These are phyloP conservation scores for Ensete glaucum DNA, from an alignment of 176 grass and related monocot species.

Conservation along the genomic window DNA sequence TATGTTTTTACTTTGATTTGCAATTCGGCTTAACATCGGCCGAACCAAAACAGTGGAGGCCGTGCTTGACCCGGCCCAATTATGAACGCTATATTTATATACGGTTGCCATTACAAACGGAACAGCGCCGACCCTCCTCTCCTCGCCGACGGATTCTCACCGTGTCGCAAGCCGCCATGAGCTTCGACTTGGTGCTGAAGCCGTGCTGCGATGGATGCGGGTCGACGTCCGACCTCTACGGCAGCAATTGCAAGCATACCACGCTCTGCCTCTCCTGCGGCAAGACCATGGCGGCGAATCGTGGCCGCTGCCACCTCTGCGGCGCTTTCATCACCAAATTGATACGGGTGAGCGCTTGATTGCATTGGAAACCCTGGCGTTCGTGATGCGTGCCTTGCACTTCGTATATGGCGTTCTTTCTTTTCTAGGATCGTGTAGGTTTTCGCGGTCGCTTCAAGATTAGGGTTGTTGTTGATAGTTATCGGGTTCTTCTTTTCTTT, in stretches of 20 bases:
- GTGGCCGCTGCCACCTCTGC: slow-evolving; percentile 41
- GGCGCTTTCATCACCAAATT: slow-evolving; percentile 46
- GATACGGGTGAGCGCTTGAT: slow-evolving; percentile 31
- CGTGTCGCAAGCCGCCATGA: neutral
- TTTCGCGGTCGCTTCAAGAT: too few relatives aligned
- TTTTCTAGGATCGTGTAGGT: too few relatives aligned
- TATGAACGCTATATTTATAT: too few relatives aligned
- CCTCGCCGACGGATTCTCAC: neutral
- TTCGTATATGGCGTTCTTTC: too few relatives aligned
- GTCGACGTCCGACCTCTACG: slow-evolving; percentile 40
- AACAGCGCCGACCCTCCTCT: neutral
- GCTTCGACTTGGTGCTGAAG: slow-evolving; percentile 49
- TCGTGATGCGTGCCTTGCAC: too few relatives aligned
- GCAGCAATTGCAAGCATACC: slow-evolving; percentile 51
- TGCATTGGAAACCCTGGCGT: neutral
- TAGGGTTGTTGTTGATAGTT: too few relatives aligned
- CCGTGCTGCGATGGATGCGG: slow-evolving; percentile 50
- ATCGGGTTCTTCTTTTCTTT: too few relatives aligned
- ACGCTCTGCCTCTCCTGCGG: slow-evolving; percentile 65
- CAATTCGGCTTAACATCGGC: too few relatives aligned
- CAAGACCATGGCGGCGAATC: slow-evolving; percentile 32
- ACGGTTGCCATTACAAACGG: too few relatives aligned
- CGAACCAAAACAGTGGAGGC: too few relatives aligned
- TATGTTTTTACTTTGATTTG: too few relatives aligned
- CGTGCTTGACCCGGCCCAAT: too few relatives aligned